phyloP scores from a whole-genome alignment of 441 rosid species.

The Viola pubescens region DNA sequence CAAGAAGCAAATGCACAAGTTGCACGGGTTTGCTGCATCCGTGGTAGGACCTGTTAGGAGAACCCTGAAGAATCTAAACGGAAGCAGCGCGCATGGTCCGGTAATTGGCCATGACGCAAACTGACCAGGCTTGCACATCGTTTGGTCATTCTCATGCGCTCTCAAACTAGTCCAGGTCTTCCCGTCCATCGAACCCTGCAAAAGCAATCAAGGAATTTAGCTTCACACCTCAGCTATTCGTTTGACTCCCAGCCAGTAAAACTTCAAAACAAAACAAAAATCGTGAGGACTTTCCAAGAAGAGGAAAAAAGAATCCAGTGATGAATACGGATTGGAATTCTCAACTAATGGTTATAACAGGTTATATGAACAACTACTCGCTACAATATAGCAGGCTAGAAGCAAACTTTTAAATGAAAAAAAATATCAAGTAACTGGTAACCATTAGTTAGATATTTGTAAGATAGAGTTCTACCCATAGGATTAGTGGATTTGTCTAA shows the following conservation, averaged over 20 bases:
- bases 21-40: conserved; percentile 69
- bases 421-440: too few relatives aligned
- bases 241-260: too few relatives aligned
- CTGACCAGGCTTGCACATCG: conserved; percentile 77
- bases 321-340: background rate
- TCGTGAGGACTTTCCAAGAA: background rate
- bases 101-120: conserved; percentile 77
- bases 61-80: conserved; percentile 74
- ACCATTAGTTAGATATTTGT: too few relatives aligned
- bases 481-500: too few relatives aligned
- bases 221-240: too few relatives aligned
- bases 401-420: too few relatives aligned
- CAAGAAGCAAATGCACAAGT: conserved; percentile 80
- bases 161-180: conserved; percentile 64
- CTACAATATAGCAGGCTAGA: too few relatives aligned
- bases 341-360: too few relatives aligned
- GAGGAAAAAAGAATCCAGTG: too few relatives aligned
- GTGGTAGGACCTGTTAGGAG: conserved; percentile 60
- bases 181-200: conserved; percentile 76
- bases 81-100: conserved; percentile 68
- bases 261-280: too few relatives aligned
- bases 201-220: background rate
- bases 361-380: too few relatives aligned
- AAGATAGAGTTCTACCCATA: too few relatives aligned
- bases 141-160: conserved; percentile 69